phyloP scores from a whole-genome alignment of 495 filamentous ascomycete species.

The Penicillium macrosclerotiorum region DNA sequence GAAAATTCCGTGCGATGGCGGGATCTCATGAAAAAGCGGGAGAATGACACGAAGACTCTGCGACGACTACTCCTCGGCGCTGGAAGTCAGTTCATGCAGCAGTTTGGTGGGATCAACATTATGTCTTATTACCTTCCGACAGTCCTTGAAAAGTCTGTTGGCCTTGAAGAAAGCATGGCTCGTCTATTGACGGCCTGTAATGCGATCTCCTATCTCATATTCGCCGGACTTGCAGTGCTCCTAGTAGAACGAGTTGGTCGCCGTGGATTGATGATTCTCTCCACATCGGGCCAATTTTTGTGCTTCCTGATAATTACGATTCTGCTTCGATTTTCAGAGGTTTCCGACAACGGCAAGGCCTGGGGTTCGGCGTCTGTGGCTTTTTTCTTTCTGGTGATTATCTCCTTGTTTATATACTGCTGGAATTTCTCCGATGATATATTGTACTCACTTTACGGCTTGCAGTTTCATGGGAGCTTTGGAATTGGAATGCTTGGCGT shows the following conservation, averaged over 20 bases:
- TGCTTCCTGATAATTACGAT: slow-evolving; percentile 59
- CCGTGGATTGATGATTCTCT: slow-evolving; percentile 52
- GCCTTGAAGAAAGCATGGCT: slow-evolving; percentile 43
- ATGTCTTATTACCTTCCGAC: slow-evolving; percentile 48
- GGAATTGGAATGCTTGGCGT: slow-evolving; percentile 57
- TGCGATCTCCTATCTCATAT: slow-evolving; percentile 49
- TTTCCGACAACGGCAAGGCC: slow-evolving; percentile 21
- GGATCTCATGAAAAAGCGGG: slow-evolving; percentile 41
- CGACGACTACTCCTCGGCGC: slow-evolving; percentile 50
- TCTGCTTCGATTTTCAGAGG: slow-evolving; percentile 45
- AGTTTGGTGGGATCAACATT: slow-evolving; percentile 50
- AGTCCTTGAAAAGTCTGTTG: slow-evolving; percentile 51
- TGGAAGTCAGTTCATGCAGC: slow-evolving; percentile 54
- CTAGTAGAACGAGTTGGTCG: slow-evolving; percentile 52
- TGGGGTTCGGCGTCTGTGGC: slow-evolving; percentile 35
- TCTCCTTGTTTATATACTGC: no score
- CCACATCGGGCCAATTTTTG: slow-evolving; percentile 41
- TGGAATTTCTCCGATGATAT: no score
- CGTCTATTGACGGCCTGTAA: slow-evolving; percentile 52
- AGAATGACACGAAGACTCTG: slow-evolving; percentile 43
- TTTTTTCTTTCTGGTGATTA: slow-evolving; percentile 47
- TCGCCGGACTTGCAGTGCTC: slow-evolving; percentile 42
- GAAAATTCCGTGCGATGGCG: slow-evolving; percentile 47
- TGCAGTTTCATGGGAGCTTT: slow-evolving; percentile 45
- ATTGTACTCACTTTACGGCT: no score